Percentiles rank a stretch among this genome's conserved stretches.
These are phyloP conservation scores for Saxophila tyrrhenica DNA, from an alignment of 495 filamentous ascomycete genomes.

Conservation along the genomic window DNA sequence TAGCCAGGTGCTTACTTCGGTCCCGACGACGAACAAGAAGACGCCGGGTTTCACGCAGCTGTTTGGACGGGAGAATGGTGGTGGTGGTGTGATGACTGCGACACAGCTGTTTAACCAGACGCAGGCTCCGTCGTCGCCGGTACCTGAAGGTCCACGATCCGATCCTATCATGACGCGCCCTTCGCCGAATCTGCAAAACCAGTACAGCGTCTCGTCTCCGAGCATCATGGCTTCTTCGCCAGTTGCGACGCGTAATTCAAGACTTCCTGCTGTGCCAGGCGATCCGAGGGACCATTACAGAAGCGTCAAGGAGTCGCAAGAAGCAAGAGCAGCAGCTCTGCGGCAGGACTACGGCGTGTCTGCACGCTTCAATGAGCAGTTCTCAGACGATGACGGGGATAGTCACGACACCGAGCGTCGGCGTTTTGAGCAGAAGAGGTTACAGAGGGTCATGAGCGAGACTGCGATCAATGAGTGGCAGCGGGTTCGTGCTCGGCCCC, in stretches of 20 bases:
- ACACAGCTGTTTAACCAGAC: conserved; percentile 34
- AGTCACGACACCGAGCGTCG: conserved; percentile 3
- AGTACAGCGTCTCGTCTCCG: conserved; percentile 24
- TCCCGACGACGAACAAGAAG: conserved; percentile 16
- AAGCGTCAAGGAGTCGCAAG: conserved; percentile 30
- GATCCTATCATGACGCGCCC: conserved; percentile 32
- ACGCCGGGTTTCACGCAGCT: conserved; percentile 28
- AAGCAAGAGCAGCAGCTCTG: conserved; percentile 11
- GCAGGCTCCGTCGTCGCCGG: conserved; percentile 31
- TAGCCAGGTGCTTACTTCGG: conserved; percentile 28
- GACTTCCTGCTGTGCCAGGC: conserved; percentile 13
- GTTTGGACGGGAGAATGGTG: conserved; percentile 10
- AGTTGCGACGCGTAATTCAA: conserved; percentile 13
- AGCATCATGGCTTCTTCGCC: conserved; percentile 24
- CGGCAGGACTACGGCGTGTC: conserved; percentile 6
- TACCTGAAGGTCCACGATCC: conserved; percentile 23
- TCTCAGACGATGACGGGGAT: conserved; percentile 12
- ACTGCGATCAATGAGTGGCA: background rate
- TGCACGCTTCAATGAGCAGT: conserved; percentile 1
- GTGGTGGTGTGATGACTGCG: conserved; percentile 22
- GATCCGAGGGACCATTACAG: conserved; percentile 29
- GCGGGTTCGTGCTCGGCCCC: conserved; percentile 3
- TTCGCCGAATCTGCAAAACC: conserved; percentile 28
- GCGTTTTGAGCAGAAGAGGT: background rate
- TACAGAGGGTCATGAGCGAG: conserved; percentile 14